These are phyloP conservation scores for Colletotrichum sp. DNA, from an alignment of 2,329 filamentous ascomycete genomes.

Conservation along the genomic window DNA sequence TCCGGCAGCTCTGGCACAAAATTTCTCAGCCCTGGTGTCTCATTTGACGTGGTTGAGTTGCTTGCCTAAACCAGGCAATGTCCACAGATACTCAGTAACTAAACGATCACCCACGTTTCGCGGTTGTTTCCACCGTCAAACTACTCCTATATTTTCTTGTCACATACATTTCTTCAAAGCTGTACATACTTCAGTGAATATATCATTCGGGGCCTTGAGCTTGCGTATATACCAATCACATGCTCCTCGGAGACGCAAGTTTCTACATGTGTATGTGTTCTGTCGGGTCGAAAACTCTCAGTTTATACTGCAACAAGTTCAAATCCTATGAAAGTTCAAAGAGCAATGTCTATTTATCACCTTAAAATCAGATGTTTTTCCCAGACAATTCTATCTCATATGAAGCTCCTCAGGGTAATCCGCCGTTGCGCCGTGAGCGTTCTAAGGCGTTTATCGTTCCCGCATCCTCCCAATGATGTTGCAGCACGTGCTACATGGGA, in stretches of 20 bases:
- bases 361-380: background rate
- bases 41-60: slow-evolving; percentile 33
- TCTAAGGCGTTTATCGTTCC: background rate
- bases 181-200: background rate
- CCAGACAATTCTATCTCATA: background rate
- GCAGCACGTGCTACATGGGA: background rate
- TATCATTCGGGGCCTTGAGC: background rate
- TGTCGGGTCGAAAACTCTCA: background rate
- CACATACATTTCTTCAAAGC: background rate
- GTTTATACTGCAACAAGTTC: background rate
- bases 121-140: background rate
- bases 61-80: background rate
- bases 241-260: background rate
- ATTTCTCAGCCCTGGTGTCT: slow-evolving; percentile 33
- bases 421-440: background rate
- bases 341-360: background rate
- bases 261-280: background rate
- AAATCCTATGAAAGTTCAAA: background rate
- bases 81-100: background rate
- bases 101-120: background rate
- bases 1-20: slow-evolving; percentile 30
- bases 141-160: background rate
- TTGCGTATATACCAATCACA: background rate
- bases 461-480: background rate
- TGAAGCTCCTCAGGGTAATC: background rate